Evolutionary conservation across 257 asterid species (phyloP), one percentile per base, ranked within the genome.

Genomic region (Solanum etuberosum): DNA sequence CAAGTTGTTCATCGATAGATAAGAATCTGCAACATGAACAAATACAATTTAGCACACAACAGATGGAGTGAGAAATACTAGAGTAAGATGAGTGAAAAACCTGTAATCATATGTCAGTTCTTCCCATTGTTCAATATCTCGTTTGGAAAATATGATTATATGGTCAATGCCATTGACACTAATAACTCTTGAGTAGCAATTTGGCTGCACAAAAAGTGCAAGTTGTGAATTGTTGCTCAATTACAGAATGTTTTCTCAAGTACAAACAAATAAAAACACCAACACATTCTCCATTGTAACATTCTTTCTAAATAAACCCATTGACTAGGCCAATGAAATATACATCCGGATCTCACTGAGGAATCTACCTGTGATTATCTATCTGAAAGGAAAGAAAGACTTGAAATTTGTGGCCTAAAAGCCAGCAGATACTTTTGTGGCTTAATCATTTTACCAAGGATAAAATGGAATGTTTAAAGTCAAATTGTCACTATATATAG

Each of bases 21-120:
- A 91, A 87, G 86, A 97, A 97, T 88, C 99, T 97, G 96, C 86
- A 88, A 71, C 43, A 35, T 87, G 70, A 87, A 87, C 51, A 86
- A 85, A 59, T 48, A 31, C 3, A 71, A 43, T 34, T 72, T 82
- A 87, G 38, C 78, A 82, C 67, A 29, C 35, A 27, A 57, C 34
- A 78, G 21, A 78, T 48, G 85, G 81, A 86, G 74, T 73, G 37
- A 57, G 29, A 76, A 81, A 21, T 84, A 80, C 35, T 77, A 73
- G 20, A 46, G 40, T 70, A 87, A 72, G 67, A 90, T 90, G 34
- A 78, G 86, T 48, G 43, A 71, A 63, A 51, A 89, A 97, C 99
- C 99, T 97, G 95, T 97, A 97, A 90, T 97, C 99, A 83, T 97
- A 97, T 65, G 99, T 92, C 90, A 97, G 88, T 88, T 97, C 99